Evolutionary conservation across 805 yeast species (phyloP), one percentile per base, ranked within the genome.

Genomic region (Metschnikowia lachancei): DNA sequence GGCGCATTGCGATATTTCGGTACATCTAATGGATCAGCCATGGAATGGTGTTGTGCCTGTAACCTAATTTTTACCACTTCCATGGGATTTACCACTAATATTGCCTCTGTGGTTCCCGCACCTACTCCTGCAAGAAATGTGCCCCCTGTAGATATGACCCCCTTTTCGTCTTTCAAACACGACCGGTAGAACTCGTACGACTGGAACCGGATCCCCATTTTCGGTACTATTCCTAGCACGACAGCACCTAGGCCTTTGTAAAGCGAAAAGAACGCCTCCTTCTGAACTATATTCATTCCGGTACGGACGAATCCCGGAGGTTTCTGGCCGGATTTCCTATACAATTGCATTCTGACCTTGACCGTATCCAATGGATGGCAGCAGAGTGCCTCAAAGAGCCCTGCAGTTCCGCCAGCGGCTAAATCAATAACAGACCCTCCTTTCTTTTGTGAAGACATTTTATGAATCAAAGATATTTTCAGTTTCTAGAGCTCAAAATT

Each of bases 351-450:
- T 63, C 98, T 82, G 52, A 92, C 99, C 69, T 92, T 92, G 65
- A 92, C 87, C 34, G 99, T 92, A 65, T 92, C 99, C 58, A 92
- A 78, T n/a, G 98, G 98, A 67, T 92, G 99, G 66, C 99, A 92
- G 66, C 92, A 83, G 53, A 94, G 76, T n/a, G 98, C 99, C 75
- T 92, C 99, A 63, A 91, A 88, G 50, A 92, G 75, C 49, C 99
- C 99, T 12, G 99, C 99, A 7, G 92, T 82, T 60, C 99, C 99
- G 58, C 99, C 99, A 29, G 97, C 94, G 40, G 88, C 75, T 55
- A 86, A 75, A 60, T 85, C 90, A 46, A 83, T 76, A 11, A 82
- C 78, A 33, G 73, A 63, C 46, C 63, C 69, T 29, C 69, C 67
- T 45, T 69, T 69, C 38, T 61, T 62, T 50, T 66, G 67, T 16